These are phyloP conservation scores for Kodamaea neixiangensis DNA, from an alignment of 805 yeast genomes.

Conservation along the genomic window DNA sequence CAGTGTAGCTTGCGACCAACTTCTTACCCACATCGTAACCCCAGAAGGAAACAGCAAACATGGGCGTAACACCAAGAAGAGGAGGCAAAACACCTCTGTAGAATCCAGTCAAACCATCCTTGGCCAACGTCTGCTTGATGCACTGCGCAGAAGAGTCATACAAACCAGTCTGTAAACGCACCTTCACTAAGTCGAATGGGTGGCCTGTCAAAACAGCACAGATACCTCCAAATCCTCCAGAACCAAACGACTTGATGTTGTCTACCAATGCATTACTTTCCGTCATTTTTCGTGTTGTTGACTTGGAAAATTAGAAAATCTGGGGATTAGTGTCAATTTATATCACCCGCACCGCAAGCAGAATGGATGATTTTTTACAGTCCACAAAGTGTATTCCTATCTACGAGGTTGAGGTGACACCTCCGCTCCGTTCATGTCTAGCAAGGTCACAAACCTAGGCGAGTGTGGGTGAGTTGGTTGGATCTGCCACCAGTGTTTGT, in stretches of 20 bases:
- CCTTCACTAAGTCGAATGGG: constrained; percentile 93
- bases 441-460: neutral
- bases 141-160: constrained; percentile 65
- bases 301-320: neutral
- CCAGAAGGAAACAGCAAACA: constrained; percentile 98
- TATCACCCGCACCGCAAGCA: neutral
- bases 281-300: constrained; percentile 30
- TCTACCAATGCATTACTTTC: constrained; percentile 58
- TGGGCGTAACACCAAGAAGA: constrained; percentile 93
- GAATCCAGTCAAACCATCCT: constrained; percentile 77
- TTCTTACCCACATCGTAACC: constrained; percentile 94
- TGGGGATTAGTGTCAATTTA: constrained; percentile 9
- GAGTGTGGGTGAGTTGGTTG: neutral
- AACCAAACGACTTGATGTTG: constrained; percentile 80
- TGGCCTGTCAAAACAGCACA: constrained; percentile 94
- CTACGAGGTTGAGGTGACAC: neutral
- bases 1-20: constrained; percentile 52
- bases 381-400: neutral
- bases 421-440: neutral
- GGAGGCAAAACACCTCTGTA: constrained; percentile 96
- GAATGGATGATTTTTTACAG: neutral
- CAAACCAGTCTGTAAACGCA: constrained; percentile 83
- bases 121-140: constrained; percentile 65
- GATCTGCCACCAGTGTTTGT: neutral
- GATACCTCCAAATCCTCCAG: constrained; percentile 97